A percentile compares a stretch with the other conserved stretches of the same genome.
phyloP scores from a whole-genome alignment of 1,139 yeast genomes.

The Magnusiomyces tetraspermus region DNA sequence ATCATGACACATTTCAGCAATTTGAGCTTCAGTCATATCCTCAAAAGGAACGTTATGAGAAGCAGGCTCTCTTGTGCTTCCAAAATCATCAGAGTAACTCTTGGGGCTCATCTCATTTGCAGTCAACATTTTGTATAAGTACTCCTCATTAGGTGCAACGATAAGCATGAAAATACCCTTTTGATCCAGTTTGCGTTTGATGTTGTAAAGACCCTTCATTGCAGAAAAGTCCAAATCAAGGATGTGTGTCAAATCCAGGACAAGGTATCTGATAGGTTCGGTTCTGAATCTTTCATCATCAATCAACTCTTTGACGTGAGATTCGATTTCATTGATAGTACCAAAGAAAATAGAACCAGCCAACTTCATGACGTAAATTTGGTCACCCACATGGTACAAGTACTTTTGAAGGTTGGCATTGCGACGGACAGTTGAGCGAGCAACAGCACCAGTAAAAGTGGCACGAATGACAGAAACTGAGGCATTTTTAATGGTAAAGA shows the following conservation, averaged over 20 bases:
- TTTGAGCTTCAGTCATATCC: background rate
- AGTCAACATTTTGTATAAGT: slow-evolving; percentile 45
- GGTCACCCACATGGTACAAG: slow-evolving; percentile 77
- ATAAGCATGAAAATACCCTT: slow-evolving; percentile 64
- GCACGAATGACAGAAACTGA: slow-evolving; percentile 74
- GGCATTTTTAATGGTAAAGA: slow-evolving; percentile 86
- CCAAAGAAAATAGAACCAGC: slow-evolving; percentile 91
- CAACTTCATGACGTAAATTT: slow-evolving; percentile 75
- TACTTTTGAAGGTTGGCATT: slow-evolving; percentile 87
- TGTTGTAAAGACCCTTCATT: slow-evolving; percentile 88
- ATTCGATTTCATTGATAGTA: slow-evolving; percentile 85
- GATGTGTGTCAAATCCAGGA: slow-evolving; percentile 78
- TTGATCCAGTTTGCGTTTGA: slow-evolving; percentile 65
- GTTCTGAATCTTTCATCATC: slow-evolving; percentile 40
- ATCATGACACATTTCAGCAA: background rate
- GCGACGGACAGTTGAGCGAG: slow-evolving; percentile 85
- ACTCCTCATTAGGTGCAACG: slow-evolving; percentile 66
- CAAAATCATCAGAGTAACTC: slow-evolving; percentile 26
- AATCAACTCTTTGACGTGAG: slow-evolving; percentile 56
- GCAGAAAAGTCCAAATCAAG: slow-evolving; percentile 86
- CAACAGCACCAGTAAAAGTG: slow-evolving; percentile 77
- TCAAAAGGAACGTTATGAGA: background rate
- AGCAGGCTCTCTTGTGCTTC: background rate
- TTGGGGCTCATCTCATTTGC: slow-evolving; percentile 64
- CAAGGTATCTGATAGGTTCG: slow-evolving; percentile 64